Base-by-base conservation (phyloP, 176 grass and related monocot genomes). In the Zizania latifolia region DNA sequence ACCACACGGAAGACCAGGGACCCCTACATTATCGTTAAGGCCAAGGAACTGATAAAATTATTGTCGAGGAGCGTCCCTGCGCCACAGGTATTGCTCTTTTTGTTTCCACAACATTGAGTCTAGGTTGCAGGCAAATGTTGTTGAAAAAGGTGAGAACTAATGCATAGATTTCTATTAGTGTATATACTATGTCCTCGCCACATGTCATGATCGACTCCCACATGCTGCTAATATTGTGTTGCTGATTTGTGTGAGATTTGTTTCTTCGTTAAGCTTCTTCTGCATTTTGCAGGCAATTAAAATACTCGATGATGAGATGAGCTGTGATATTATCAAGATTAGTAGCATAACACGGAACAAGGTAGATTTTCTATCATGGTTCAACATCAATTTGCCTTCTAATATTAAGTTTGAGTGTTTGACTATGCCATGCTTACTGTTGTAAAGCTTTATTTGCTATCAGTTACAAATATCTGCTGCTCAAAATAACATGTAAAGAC, bases 301-400 rank as follows among this genome's bases (percentile, higher is more conserved):
- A 73, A 81, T 98, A 82, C 84, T 98, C 11, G 89, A 98, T 46
- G 95, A 98, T 86, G 95, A 98, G 55, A 94, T 90, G 84, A 88
- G 82, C 76, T 98, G 95, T 81, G 95, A 98, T 28, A 86, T 98
- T 70, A 92, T 94, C 45, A 98, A 98, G 84, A 94, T 98, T 71
- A 91, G 95, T 28, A 86, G 34, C 58, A 87, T 98, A 15, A 74
- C 82, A 76, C 81, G 95, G 57, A 98, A 92, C 76, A 98, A 98
- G 95, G 95, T 98, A 73, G 5, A 23, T 32, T 71, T 14, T 24
- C 36, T 68, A 59, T 78, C 28, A 62, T 74, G 19, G 11, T 73
- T 79, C n/a, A 74, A 68, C 10, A 54, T 74, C 8, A 44, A 0
- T 45, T 45, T 65, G 16, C 61, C 46, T 53, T 19, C 46, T 27